Percentiles rank a stretch among this genome's conserved stretches.
phyloP scores from a whole-genome alignment of 2,329 filamentous ascomycete genomes.

The Sarocladium oryzae region DNA sequence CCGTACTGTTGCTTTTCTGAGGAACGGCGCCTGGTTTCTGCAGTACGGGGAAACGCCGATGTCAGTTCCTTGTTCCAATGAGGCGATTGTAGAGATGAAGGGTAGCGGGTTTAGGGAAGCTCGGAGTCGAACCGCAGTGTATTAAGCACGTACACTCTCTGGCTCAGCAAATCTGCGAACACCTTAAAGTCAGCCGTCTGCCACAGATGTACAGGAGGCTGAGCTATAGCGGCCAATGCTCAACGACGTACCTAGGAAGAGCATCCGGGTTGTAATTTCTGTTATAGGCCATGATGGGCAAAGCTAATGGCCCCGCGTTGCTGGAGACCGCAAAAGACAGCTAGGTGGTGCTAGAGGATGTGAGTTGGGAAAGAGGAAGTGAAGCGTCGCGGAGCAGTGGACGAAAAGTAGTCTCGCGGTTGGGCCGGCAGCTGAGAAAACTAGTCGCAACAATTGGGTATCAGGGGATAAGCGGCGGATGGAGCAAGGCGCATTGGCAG shows the following conservation, averaged over 20 bases:
- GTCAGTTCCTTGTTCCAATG: not conserved
- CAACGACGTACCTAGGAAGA: conserved; percentile 78
- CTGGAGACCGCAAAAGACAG: too few species aligned
- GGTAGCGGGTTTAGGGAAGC: not conserved
- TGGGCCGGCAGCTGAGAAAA: not conserved
- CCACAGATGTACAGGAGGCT: too few species aligned
- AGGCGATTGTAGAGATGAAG: not conserved
- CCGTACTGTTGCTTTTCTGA: conserved; percentile 18
- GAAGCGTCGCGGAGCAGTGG: not conserved
- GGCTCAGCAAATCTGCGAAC: conserved; percentile 63
- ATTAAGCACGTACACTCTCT: conserved; percentile 44
- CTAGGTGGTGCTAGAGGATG: too few species aligned
- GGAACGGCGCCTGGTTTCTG: conserved; percentile 30
- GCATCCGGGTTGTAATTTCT: conserved; percentile 89
- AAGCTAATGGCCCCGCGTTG: not conserved
- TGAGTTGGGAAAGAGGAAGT: not conserved
- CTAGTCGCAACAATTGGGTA: conserved; percentile 3
- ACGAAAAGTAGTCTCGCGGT: not conserved
- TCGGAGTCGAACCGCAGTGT: not conserved
- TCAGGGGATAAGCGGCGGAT: not conserved
- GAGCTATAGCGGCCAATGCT: too few species aligned
- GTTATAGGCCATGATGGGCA: conserved; percentile 80
- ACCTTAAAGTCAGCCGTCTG: not conserved
- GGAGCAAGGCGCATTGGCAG: not conserved
- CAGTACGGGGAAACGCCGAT: not conserved